Percentiles rank a stretch among this genome's conserved stretches.
phyloP scores from a whole-genome alignment of 306 rosid genomes.

The Hylodesmum podocarpum region DNA sequence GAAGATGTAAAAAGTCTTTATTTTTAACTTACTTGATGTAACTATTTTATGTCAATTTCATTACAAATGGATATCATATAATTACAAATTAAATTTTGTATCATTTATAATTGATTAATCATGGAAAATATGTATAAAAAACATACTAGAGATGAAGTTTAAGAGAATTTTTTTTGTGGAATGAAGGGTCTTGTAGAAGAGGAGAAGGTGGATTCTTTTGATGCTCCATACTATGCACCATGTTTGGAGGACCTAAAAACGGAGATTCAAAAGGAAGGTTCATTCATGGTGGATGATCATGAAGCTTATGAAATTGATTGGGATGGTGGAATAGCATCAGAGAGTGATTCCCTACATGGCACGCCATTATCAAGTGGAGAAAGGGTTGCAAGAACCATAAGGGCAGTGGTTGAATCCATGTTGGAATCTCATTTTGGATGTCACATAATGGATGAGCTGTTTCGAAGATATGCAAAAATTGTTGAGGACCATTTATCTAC shows the following conservation, averaged over 20 bases:
- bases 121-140: too few species aligned
- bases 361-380: slow-evolving; percentile 12
- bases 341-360: neutral
- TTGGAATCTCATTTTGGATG: slow-evolving; percentile 61
- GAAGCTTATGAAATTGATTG: slow-evolving; percentile 55
- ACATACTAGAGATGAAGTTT: too few species aligned
- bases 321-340: slow-evolving; percentile 44
- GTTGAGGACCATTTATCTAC: slow-evolving; percentile 49
- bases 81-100: too few species aligned
- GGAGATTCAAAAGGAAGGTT: slow-evolving; percentile 61
- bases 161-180: neutral
- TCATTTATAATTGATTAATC: too few species aligned
- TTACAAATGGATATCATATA: too few species aligned
- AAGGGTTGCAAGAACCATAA: slow-evolving; percentile 28
- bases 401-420: slow-evolving; percentile 82
- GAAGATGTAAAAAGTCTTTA: too few species aligned
- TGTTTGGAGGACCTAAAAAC: slow-evolving; percentile 50
- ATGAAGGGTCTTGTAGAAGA: slow-evolving; percentile 49
- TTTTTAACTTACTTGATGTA: too few species aligned
- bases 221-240: slow-evolving; percentile 81
- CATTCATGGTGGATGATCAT: slow-evolving; percentile 45
- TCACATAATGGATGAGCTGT: slow-evolving; percentile 54
- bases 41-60: too few species aligned
- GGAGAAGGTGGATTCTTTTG: slow-evolving; percentile 64
- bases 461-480: slow-evolving; percentile 33